Base-by-base conservation (phyloP, 2,329 filamentous ascomycete species). In the Aspergillus pseudotamarii region DNA sequence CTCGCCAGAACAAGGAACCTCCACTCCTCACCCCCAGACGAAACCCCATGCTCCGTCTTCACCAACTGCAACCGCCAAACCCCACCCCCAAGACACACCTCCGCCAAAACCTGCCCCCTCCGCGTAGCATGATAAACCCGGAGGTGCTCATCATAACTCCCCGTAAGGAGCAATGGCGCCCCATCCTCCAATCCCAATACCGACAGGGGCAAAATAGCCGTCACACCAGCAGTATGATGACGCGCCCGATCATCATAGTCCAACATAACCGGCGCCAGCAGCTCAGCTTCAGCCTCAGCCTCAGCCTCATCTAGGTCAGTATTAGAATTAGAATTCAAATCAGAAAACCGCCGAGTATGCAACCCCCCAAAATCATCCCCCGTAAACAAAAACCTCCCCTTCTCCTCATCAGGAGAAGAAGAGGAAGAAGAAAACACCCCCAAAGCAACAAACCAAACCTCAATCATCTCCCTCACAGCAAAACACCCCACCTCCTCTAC, bases 111-210 rank as follows among this genome's bases (percentile, higher is more conserved):
- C 36, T 81, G 82, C 5, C 81, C 78, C 19, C 80, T 62, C 6
- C 71, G 69, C 6, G 68, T 74, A 28, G 70, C 70, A 64, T 76
- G 73, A 57, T 83, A 82, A 1, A 97, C 82, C 14, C 94, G 87
- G 21, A 98, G 81, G 64, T 85, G 83, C 70, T 98, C 94, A 71
- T 98, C 95, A 73, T 98, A 99, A 73, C 92, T 96, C 4, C 95
- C 95, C 0, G 94, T 97, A 3, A 97, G 72, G 2, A 96, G 77
- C 5, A 95, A 72, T 4, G 83, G 81, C 1, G 83, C 82, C 3
- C 80, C 80, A 10, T 84, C 80, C 10, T 74, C 68, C 6, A 73
- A 48, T 0, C 73, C 68, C 1, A 26, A 26, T 4, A 75, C 71
- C 1, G 83, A 73, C 2, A 96, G 79, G 0, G 93, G 92, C 2